Evolutionary conservation across 257 asterid species (phyloP).

Genomic region (Solanum infundibuliforme): DNA sequence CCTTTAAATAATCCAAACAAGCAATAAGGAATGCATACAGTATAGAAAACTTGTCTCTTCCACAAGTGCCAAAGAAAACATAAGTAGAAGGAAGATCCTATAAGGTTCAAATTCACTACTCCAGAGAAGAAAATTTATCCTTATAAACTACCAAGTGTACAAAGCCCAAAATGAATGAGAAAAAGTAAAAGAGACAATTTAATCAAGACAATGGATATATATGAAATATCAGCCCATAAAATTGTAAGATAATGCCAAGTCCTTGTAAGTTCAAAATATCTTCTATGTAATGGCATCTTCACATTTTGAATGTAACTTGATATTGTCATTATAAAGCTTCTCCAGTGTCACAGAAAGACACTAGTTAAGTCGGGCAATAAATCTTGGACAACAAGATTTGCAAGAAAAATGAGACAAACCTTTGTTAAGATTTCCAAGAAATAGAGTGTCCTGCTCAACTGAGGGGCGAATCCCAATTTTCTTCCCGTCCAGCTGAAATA

Average conservation of each 20-base stretch:
- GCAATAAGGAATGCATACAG: conserved; percentile 10
- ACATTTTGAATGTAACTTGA: neutral
- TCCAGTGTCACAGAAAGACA: neutral
- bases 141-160: neutral
- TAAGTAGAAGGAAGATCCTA: neutral
- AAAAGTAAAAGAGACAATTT: neutral
- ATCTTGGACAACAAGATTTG: neutral
- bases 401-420: conserved; percentile 34
- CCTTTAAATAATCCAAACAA: conserved; percentile 32
- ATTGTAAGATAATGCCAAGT: neutral
- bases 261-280: neutral
- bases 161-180: neutral
- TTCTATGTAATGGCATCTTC: neutral
- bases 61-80: neutral
- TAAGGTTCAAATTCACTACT: neutral
- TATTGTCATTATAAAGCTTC: neutral
- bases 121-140: neutral
- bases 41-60: neutral
- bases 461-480: conserved; percentile 83
- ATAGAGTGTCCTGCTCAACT: conserved; percentile 57
- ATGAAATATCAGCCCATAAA: neutral
- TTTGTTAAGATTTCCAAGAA: conserved; percentile 79
- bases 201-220: neutral
- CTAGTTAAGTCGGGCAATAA: neutral
- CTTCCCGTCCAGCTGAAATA: conserved; percentile 74